A percentile compares a stretch with the other conserved stretches of the same genome.
phyloP scores from a whole-genome alignment of 495 filamentous ascomycete genomes.

The Hypoxylon subgilvum region DNA sequence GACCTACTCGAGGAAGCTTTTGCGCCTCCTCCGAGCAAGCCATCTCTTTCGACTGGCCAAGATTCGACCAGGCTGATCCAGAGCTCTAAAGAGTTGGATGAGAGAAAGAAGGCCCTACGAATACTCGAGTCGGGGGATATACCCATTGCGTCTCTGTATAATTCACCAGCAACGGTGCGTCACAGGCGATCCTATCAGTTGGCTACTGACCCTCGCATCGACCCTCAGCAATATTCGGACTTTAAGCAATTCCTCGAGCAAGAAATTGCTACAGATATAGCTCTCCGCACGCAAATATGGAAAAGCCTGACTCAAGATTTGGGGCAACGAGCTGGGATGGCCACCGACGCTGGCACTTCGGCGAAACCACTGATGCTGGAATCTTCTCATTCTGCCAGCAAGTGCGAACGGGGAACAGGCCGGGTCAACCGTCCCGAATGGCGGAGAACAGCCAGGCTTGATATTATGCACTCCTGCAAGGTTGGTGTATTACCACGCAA shows the following conservation, averaged over 20 bases:
- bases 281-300: constrained; percentile 9
- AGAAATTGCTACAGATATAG: constrained; percentile 9
- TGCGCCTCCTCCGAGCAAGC: background rate
- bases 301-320: constrained; percentile 4
- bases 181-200: constrained; percentile 14
- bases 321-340: background rate
- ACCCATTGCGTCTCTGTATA: background rate
- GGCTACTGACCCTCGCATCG: constrained; percentile 13
- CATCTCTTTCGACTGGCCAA: background rate
- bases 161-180: constrained; percentile 4
- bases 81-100: background rate
- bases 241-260: constrained; percentile 12
- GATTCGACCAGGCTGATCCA: background rate
- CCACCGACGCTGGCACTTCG: background rate
- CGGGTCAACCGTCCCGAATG: background rate
- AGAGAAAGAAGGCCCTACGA: constrained; percentile 15
- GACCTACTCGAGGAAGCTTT: background rate
- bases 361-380: background rate
- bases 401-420: background rate
- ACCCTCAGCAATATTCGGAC: constrained; percentile 10
- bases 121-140: constrained; percentile 16
- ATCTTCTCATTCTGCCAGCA: background rate
- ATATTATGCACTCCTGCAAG: background rate
- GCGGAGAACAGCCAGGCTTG: background rate
- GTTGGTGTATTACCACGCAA: too few species aligned